Base-by-base conservation (phyloP, 1,139 yeast genomes). In the Pneumocystis murina region DNA sequence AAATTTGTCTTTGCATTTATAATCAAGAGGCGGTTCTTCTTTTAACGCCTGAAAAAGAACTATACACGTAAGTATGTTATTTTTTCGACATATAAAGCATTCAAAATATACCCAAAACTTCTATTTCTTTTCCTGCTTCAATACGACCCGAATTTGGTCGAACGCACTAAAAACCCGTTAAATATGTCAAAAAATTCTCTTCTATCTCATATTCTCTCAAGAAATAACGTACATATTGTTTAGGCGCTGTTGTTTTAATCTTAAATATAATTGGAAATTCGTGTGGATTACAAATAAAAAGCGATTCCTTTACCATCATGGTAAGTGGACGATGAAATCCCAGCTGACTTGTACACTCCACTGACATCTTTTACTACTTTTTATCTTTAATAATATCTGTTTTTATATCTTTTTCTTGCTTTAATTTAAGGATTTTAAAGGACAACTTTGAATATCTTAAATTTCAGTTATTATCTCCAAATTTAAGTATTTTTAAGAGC, bases 161-260 rank as follows among this genome's bases (percentile, higher is more conserved):
- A 14, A 24, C 35, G 69, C 72, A 40, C 67, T 75, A 58, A 8
- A 38, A 24, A 38, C 14, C 28, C 10, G 30, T 40, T 33, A 41
- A 30, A 24, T 24, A 48, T 48, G 7, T 4, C 16, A 24, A n/a
- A n/a, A n/a, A 40, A 17, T 2, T 5, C 7, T 28, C 7, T 7
- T 57, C 14, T 8, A 58, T 20, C 28, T 28, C 38, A 10, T 10
- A 33, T 30, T 20, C 55, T 24, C 2, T n/a, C 4, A 0, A 5
- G 17, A 20, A 33, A 33, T 33, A 33, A 43, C 64, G 60, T 20
- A 64, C 64, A 63, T 69, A 61, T 59, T 67, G 80, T 75, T 88
- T 91, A 66, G 99, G 99, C 16, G 97, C 97, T 10, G 99, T 92
- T 62, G 99, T 92, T 77, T 92, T 94, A 72, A 94, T 97, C 78